Conservation (phyloP, 73 alveolate genomes). For the Symbiodinium natans region DNA sequence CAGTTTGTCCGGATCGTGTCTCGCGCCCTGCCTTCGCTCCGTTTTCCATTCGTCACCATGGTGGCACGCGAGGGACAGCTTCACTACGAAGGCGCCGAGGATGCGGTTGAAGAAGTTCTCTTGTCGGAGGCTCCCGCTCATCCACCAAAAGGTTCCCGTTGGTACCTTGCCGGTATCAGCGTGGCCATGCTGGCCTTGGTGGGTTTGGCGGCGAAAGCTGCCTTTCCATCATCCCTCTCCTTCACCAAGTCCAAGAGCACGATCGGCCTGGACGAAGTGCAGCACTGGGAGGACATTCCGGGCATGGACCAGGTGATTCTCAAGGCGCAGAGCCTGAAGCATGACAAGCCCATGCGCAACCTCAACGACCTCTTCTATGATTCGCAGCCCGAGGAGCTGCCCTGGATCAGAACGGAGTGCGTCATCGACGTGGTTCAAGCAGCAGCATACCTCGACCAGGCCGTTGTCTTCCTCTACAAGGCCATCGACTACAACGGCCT, state of each 20-base stretch:
- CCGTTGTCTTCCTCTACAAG: constrained; percentile 11
- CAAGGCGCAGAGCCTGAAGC: constrained; percentile 10
- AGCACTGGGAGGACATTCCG: constrained; percentile 69
- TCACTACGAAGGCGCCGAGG: too few relatives aligned
- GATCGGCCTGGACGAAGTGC: not conserved
- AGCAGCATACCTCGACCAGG: constrained; percentile 13
- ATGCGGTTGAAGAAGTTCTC: too few relatives aligned
- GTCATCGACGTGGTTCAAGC: constrained; percentile 10
- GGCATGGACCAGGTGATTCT: constrained; percentile 57
- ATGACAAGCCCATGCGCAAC: not conserved
- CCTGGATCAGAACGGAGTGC: constrained; percentile 89
- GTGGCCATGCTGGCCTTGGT: constrained; percentile 22
- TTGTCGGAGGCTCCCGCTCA: too few relatives aligned
- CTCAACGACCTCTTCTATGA: constrained; percentile 71
- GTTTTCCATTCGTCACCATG: too few relatives aligned
- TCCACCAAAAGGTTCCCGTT: not conserved
- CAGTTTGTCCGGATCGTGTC: too few relatives aligned
- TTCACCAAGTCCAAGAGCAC: not conserved
- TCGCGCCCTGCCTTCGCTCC: too few relatives aligned
- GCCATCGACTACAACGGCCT: constrained; percentile 4
- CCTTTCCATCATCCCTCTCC: not conserved
- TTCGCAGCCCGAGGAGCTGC: constrained; percentile 77
- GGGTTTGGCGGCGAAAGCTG: constrained; percentile 24
- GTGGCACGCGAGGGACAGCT: too few relatives aligned
- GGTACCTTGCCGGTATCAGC: constrained; percentile 26